Evolutionary conservation across 352 stramenopile species (phyloP).

Genomic region (Bremia lactucae): DNA sequence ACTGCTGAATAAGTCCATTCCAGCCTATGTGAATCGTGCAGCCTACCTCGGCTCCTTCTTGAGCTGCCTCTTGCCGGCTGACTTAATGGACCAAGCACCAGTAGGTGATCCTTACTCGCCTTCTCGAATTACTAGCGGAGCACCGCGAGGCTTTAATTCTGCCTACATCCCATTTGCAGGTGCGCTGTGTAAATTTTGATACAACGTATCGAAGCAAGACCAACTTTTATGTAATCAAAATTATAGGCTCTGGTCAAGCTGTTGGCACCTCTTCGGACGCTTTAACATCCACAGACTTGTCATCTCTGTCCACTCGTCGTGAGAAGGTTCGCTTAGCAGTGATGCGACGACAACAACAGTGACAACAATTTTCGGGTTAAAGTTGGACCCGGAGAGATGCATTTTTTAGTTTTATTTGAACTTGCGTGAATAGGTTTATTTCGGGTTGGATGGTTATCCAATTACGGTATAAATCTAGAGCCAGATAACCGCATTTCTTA

Average conservation of each 20-base stretch:
- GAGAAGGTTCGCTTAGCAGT: conserved; percentile 57
- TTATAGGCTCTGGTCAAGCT: conserved; percentile 39
- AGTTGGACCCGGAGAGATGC: no score
- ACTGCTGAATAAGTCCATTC: conserved; percentile 75
- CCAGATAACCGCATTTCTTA: conserved; percentile 52
- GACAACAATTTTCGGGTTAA: no score
- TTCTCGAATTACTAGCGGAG: conserved; percentile 7
- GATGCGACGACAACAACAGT: conserved; percentile 35
- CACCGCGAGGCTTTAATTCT: conserved; percentile 22
- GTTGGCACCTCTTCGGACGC: conserved; percentile 14
- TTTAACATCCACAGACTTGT: conserved; percentile 12
- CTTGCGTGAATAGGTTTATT: no score
- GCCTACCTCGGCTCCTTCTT: conserved; percentile 89
- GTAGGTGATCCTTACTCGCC: conserved; percentile 31
- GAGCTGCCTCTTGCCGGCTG: conserved; percentile 62
- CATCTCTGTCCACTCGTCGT: conserved; percentile 39
- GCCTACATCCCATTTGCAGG: conserved; percentile 58
- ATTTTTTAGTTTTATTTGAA: no score
- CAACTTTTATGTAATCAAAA: no score
- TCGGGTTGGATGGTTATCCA: no score
- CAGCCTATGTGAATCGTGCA: conserved; percentile 87
- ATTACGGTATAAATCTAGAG: no score
- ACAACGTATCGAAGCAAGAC: neutral
- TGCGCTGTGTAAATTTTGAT: conserved; percentile 7
- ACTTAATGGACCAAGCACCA: conserved; percentile 42